Evolutionary conservation across 495 filamentous ascomycete genomes (phyloP).

Genomic region (Aspergillus biplanus): DNA sequence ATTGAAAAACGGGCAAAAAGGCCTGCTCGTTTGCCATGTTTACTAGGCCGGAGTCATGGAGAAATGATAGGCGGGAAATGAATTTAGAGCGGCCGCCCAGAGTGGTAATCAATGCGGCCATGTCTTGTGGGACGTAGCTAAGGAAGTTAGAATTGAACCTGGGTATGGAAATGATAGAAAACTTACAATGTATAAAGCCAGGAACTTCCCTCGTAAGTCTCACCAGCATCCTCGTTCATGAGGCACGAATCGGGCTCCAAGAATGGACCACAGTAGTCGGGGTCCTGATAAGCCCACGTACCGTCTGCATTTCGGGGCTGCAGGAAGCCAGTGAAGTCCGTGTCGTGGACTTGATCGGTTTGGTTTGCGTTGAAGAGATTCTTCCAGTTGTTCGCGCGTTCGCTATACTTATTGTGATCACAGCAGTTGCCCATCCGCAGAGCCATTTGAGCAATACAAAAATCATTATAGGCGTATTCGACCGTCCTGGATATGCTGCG

Average conservation of each 20-base stretch:
- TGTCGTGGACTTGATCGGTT: conserved; percentile 61
- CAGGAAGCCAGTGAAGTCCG: conserved; percentile 68
- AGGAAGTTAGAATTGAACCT: neutral
- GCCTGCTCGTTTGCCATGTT: conserved; percentile 76
- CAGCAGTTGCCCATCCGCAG: conserved; percentile 52
- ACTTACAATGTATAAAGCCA: conserved; percentile 66
- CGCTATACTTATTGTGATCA: conserved; percentile 64
- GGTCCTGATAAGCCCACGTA: conserved; percentile 72
- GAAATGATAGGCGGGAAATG: conserved; percentile 62
- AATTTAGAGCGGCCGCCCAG: conserved; percentile 65
- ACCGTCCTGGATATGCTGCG: conserved; percentile 72
- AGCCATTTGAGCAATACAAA: conserved; percentile 68
- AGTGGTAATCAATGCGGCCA: conserved; percentile 61
- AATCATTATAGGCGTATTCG: conserved; percentile 81
- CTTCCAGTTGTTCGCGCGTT: conserved; percentile 66
- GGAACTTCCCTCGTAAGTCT: conserved; percentile 72
- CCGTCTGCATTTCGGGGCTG: conserved; percentile 68
- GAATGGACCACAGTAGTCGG: conserved; percentile 64
- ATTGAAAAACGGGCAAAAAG: conserved; percentile 71
- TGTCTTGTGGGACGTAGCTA: conserved; percentile 72
- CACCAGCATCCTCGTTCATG: conserved; percentile 61
- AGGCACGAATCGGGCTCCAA: conserved; percentile 60
- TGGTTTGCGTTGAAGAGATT: conserved; percentile 70
- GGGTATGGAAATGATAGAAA: neutral
- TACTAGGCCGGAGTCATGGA: conserved; percentile 67